These are phyloP conservation scores for Lentinula boryana DNA, from an alignment of 768 basidiomycete genomes.

Conservation along the genomic window DNA sequence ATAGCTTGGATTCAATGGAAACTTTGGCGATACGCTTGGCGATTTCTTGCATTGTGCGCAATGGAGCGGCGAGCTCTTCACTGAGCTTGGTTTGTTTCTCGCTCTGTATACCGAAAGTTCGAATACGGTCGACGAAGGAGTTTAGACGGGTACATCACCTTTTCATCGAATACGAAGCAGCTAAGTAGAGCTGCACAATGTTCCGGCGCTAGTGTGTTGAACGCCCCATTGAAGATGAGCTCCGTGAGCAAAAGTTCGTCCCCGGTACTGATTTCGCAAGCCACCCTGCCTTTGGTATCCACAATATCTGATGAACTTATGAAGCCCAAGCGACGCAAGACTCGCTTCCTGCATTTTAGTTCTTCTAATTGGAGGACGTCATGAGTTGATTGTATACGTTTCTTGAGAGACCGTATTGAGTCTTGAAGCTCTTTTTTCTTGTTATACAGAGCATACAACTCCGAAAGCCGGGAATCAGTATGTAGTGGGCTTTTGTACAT, in stretches of 20 bases:
- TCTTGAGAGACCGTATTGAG: constrained; percentile 72
- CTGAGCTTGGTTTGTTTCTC: constrained; percentile 82
- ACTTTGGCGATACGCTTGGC: constrained; percentile 96
- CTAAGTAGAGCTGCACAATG: constrained; percentile 92
- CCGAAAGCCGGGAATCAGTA: constrained; percentile 70
- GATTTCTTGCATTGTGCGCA: constrained; percentile 93
- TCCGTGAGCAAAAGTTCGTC: constrained; percentile 96
- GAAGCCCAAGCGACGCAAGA: constrained; percentile 87
- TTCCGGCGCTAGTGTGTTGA: constrained; percentile 85
- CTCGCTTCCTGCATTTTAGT: constrained; percentile 91
- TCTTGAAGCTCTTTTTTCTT: constrained; percentile 68
- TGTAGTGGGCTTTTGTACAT: constrained; percentile 78
- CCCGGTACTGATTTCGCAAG: constrained; percentile 97
- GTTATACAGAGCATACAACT: constrained; percentile 75
- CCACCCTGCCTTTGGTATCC: constrained; percentile 96
- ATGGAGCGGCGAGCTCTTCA: constrained; percentile 88
- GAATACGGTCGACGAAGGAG: not conserved
- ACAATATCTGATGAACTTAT: constrained; percentile 87
- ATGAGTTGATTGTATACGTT: constrained; percentile 82
- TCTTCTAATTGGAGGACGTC: constrained; percentile 95
- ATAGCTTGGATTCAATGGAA: constrained; percentile 87
- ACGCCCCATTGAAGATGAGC: constrained; percentile 94
- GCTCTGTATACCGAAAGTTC: constrained; percentile 44
- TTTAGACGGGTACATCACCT: constrained; percentile 41
- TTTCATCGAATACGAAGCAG: constrained; percentile 97